Conservation (phyloP, 257 asterid species). For the Hygrophila difformis region DNA sequence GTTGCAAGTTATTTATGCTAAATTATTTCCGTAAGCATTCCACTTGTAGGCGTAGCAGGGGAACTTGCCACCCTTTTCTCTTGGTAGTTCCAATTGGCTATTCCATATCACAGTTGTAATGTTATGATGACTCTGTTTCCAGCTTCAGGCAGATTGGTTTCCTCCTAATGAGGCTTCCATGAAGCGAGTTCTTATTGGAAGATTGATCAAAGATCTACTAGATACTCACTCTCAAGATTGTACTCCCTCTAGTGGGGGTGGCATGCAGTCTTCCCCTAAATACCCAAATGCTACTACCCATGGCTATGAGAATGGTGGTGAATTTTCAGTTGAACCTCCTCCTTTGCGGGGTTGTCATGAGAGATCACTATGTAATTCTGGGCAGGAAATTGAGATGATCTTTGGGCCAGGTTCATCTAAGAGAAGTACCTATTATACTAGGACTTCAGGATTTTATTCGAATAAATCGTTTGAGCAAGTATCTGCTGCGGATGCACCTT, state of each 20-base stretch:
- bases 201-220: slow-evolving; percentile 54
- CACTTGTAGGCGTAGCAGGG: too few species aligned
- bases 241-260: slow-evolving; percentile 32
- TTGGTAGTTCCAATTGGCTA: slow-evolving; percentile 1
- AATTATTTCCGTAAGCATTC: slow-evolving; percentile 5
- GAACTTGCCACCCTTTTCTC: not conserved
- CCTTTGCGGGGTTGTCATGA: slow-evolving; percentile 27
- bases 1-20: not conserved
- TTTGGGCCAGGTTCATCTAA: slow-evolving; percentile 44
- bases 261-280: slow-evolving; percentile 23
- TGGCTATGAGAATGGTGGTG: slow-evolving; percentile 30
- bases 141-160: slow-evolving; percentile 77
- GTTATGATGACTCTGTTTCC: slow-evolving; percentile 21
- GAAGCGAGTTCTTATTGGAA: slow-evolving; percentile 62
- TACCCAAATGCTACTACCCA: slow-evolving; percentile 19
- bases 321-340: slow-evolving; percentile 19
- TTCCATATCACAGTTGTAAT: slow-evolving; percentile 6
- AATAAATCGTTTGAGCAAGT: slow-evolving; percentile 44
- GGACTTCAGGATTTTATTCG: slow-evolving; percentile 35
- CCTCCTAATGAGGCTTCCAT: slow-evolving; percentile 70
- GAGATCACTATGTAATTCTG: slow-evolving; percentile 28
- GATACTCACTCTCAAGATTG: slow-evolving; percentile 35
- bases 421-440: slow-evolving; percentile 27
- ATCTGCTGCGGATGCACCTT: slow-evolving; percentile 34
- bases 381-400: slow-evolving; percentile 50